Percentiles rank a stretch among this genome's conserved stretches.
phyloP scores from a whole-genome alignment of 192 early-diverging fungal genomes.

The Gryganskiella cystojenkinii region DNA sequence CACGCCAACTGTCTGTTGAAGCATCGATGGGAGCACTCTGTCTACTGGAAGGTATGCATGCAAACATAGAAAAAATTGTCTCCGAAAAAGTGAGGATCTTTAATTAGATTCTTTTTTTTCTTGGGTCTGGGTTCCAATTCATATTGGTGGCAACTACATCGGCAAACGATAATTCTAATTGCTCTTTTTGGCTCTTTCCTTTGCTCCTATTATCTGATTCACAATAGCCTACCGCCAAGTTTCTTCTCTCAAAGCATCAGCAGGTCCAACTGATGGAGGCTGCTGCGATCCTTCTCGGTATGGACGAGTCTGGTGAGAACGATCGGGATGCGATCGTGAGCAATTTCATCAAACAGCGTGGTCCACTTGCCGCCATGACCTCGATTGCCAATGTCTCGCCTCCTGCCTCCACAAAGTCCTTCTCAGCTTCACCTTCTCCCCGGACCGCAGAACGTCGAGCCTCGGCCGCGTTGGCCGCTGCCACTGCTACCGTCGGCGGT shows the following conservation, averaged over 20 bases:
- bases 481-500: no score
- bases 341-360: constrained; percentile 43
- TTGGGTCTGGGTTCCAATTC: neutral
- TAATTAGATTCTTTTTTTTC: neutral
- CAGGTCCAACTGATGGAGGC: constrained; percentile 78
- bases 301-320: constrained; percentile 49
- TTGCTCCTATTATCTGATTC: neutral
- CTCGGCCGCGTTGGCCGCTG: neutral
- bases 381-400: constrained; percentile 32
- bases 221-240: constrained; percentile 53
- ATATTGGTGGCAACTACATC: neutral
- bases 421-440: constrained; percentile 35
- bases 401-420: constrained; percentile 33
- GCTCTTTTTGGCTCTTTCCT: neutral
- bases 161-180: neutral
- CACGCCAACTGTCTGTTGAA: constrained; percentile 58
- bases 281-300: constrained; percentile 69
- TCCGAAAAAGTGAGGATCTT: neutral
- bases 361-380: constrained; percentile 15
- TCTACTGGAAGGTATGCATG: constrained; percentile 64
- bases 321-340: constrained; percentile 49
- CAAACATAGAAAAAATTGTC: neutral
- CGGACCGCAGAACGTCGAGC: neutral
- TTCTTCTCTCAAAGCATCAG: constrained; percentile 73
- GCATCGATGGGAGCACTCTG: constrained; percentile 77